Percentiles rank a stretch among this genome's conserved stretches.
phyloP scores from a whole-genome alignment of 108 stramenopile species.

The Bacterosira constricta region DNA sequence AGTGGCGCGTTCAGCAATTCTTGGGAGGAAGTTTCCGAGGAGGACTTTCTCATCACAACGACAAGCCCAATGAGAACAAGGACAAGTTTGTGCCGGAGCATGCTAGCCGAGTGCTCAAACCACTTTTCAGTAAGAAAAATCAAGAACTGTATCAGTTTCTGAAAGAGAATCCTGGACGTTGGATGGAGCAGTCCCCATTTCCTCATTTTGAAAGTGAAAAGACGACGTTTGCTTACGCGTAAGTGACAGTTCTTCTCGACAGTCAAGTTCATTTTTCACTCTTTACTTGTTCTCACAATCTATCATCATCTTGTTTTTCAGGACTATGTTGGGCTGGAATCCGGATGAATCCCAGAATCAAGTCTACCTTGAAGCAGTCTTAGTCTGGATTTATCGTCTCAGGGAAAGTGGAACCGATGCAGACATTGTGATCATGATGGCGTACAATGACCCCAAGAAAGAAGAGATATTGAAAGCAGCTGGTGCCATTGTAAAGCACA shows the following conservation, averaged over 20 bases:
- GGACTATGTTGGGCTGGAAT: constrained; percentile 3
- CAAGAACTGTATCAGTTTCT: constrained; percentile 16
- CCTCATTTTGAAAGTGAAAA: not conserved
- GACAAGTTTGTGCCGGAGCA: not conserved
- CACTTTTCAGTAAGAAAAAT: constrained; percentile 7
- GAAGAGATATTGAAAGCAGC: not conserved
- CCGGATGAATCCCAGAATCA: constrained; percentile 7
- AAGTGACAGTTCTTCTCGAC: not conserved
- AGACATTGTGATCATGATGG: constrained; percentile 16
- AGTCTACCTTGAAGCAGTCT: constrained; percentile 9
- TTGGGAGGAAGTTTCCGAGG: not conserved
- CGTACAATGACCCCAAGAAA: not conserved
- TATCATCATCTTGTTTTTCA: not conserved
- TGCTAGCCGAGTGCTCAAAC: not conserved
- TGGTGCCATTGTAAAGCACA: not conserved
- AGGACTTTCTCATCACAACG: not conserved
- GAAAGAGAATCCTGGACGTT: constrained; percentile 9
- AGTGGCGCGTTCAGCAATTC: constrained; percentile 15
- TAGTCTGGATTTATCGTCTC: constrained; percentile 4
- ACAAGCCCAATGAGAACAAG: not conserved
- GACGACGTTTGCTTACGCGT: not conserved
- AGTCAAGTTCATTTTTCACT: not conserved
- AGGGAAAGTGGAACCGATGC: not conserved
- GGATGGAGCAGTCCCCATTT: constrained; percentile 25
- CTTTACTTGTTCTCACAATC: not conserved